A percentile compares a stretch with the other conserved stretches of the same genome.
phyloP scores from a whole-genome alignment of 305 asterid genomes.

The Fraxinus platypoda region DNA sequence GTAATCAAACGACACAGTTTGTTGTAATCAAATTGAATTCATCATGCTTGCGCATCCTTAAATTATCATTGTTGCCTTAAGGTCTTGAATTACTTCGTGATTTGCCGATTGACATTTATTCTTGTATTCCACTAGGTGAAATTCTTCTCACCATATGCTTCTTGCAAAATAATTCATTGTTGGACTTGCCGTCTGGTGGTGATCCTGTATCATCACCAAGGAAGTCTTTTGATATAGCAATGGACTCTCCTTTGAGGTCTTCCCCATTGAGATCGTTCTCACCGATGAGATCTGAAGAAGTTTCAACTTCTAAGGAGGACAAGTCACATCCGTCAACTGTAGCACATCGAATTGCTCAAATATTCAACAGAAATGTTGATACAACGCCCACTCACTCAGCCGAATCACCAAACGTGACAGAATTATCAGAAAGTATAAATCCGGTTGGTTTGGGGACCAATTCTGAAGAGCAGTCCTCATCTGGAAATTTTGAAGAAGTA shows the following conservation, averaged over 20 bases:
- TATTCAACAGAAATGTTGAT: conserved; percentile 71
- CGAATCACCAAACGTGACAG: conserved; percentile 51
- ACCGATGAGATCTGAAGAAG: conserved; percentile 60
- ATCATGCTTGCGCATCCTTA: neutral
- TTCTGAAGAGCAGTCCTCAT: conserved; percentile 48
- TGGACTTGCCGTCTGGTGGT: conserved; percentile 48
- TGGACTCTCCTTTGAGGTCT: conserved; percentile 52
- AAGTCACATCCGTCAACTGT: conserved; percentile 53
- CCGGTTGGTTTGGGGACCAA: conserved; percentile 36
- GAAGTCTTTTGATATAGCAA: conserved; percentile 38
- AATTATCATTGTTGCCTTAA: neutral
- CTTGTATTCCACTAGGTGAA: conserved; percentile 56
- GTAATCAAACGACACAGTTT: neutral
- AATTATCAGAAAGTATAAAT: conserved; percentile 44
- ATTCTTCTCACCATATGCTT: conserved; percentile 88
- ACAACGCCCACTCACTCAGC: conserved; percentile 37
- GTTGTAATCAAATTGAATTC: neutral
- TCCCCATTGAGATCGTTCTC: conserved; percentile 55
- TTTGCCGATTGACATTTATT: conserved; percentile 24
- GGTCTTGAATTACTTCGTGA: neutral
- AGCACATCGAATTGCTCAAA: conserved; percentile 79
- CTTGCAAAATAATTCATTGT: conserved; percentile 54
- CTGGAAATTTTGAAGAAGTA: conserved; percentile 64
- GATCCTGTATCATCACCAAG: conserved; percentile 40
- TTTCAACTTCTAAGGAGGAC: conserved; percentile 55